phyloP scores from a whole-genome alignment of 2,329 filamentous ascomycete species.

The Penicillium paneum region DNA sequence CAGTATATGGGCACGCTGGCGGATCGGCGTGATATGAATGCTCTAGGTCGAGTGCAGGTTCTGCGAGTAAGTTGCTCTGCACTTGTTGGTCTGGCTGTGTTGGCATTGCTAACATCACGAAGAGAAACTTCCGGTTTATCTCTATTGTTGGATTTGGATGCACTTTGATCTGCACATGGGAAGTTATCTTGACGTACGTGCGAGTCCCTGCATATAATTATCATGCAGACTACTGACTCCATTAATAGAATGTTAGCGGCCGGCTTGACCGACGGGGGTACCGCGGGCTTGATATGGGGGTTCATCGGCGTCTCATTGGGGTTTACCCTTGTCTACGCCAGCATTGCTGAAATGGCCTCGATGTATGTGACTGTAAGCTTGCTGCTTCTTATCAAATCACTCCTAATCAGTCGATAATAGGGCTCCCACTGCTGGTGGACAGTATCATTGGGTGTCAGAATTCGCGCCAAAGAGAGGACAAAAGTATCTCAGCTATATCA shows the following conservation, averaged over 20 bases:
- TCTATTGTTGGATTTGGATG: slow-evolving; percentile 47
- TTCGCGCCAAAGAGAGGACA: slow-evolving; percentile 44
- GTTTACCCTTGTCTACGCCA: slow-evolving; percentile 36
- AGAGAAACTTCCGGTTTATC: slow-evolving; percentile 47
- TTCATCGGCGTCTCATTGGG: slow-evolving; percentile 34
- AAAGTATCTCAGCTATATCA: slow-evolving; percentile 47
- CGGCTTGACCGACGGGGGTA: slow-evolving; percentile 38
- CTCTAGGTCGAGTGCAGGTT: slow-evolving; percentile 40
- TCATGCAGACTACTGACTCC: slow-evolving; percentile 9
- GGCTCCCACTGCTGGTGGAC: slow-evolving; percentile 42
- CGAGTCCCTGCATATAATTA: not conserved
- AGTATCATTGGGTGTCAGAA: slow-evolving; percentile 34
- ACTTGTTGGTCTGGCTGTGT: not conserved
- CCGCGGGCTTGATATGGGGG: slow-evolving; percentile 39
- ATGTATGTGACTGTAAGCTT: slow-evolving; percentile 31
- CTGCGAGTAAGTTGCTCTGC: slow-evolving; percentile 30
- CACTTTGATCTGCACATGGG: slow-evolving; percentile 45
- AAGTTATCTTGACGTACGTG: slow-evolving; percentile 41
- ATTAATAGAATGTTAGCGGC: slow-evolving; percentile 26
- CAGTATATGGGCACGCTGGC: slow-evolving; percentile 38
- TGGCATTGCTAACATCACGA: slow-evolving; percentile 1
- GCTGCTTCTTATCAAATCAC: no score
- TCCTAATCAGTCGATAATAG: slow-evolving; percentile 17
- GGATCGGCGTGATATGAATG: slow-evolving; percentile 40
- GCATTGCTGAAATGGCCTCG: slow-evolving; percentile 44